Conservation (phyloP, 2,329 filamentous ascomycete species). For the Lecanosticta acicola region DNA sequence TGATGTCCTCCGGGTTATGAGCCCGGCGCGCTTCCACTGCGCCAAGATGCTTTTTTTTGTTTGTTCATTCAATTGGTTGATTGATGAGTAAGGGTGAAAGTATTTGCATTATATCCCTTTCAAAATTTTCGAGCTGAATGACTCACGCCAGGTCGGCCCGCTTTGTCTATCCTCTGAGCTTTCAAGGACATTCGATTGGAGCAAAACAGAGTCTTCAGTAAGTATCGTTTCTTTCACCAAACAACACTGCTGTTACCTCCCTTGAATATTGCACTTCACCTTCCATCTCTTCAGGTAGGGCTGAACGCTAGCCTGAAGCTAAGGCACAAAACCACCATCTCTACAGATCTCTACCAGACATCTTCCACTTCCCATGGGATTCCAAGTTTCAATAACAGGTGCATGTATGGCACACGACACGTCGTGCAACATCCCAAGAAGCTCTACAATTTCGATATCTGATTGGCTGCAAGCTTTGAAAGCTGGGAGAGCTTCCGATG, state of each 20-base stretch:
- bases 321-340: too few relatives aligned
- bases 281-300: too few relatives aligned
- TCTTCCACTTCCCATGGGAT: not conserved
- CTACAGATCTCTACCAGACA: not conserved
- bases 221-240: too few relatives aligned
- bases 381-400: not conserved
- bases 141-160: not conserved
- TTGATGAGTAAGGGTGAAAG: not conserved
- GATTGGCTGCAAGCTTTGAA: slow-evolving; percentile 1
- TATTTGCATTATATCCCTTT: not conserved
- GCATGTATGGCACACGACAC: not conserved
- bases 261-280: too few relatives aligned
- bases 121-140: not conserved
- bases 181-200: too few relatives aligned
- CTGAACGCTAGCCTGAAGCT: too few relatives aligned
- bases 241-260: too few relatives aligned
- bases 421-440: not conserved
- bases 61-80: not conserved
- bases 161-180: too few relatives aligned
- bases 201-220: too few relatives aligned
- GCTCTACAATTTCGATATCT: not conserved
- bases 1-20: slow-evolving; percentile 19
- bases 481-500: not conserved
- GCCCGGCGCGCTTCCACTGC: slow-evolving; percentile 11
- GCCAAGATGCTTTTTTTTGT: too few relatives aligned